These are phyloP conservation scores for Komagataella ulmi DNA, from an alignment of 805 yeast genomes.

Conservation along the genomic window DNA sequence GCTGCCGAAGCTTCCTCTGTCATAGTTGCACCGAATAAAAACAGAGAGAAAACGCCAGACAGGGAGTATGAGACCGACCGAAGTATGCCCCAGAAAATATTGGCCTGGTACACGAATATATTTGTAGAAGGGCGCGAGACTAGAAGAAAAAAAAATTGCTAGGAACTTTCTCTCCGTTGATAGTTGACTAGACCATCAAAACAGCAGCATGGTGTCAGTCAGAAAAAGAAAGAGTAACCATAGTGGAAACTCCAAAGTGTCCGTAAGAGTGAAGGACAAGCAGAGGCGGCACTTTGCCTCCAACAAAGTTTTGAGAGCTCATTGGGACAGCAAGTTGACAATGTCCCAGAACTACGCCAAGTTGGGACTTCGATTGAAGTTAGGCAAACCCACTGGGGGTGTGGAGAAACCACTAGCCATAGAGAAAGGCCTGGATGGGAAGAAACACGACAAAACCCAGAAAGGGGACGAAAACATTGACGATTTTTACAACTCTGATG, in stretches of 20 bases:
- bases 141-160: background rate
- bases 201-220: constrained; percentile 28
- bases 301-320: constrained; percentile 73
- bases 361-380: constrained; percentile 59
- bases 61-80: background rate
- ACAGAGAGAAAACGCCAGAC: background rate
- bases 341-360: constrained; percentile 76
- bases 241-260: constrained; percentile 54
- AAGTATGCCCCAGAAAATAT: background rate
- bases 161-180: background rate
- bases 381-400: constrained; percentile 72
- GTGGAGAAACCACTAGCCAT: constrained; percentile 36
- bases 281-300: constrained; percentile 54
- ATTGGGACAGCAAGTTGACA: constrained; percentile 82
- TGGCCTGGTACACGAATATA: background rate
- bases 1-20: background rate
- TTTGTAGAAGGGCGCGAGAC: background rate
- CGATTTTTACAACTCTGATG: constrained; percentile 18
- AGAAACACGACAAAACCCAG: constrained; percentile 17
- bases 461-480: constrained; percentile 21
- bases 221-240: constrained; percentile 78
- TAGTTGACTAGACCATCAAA: background rate
- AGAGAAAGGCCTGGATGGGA: constrained; percentile 5
- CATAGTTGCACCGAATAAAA: background rate
- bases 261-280: constrained; percentile 59